Evolutionary conservation across 208 protist genomes (phyloP).

Genomic region (Leishmania amazonensis): DNA sequence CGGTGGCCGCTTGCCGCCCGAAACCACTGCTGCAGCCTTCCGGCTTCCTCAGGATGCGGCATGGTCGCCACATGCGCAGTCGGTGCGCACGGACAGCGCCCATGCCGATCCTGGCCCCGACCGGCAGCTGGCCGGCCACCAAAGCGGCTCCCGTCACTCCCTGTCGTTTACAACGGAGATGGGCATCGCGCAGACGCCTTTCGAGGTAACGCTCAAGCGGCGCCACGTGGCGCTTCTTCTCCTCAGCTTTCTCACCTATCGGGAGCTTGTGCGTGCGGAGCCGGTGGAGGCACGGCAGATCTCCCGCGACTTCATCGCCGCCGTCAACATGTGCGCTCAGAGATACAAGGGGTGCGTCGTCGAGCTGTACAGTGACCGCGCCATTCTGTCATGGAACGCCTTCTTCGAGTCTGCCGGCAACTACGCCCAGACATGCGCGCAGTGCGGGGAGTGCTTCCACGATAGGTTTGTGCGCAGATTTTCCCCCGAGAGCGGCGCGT

Average conservation of each 20-base stretch:
- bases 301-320: constrained; percentile 33
- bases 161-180: background rate
- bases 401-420: constrained; percentile 8
- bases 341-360: constrained; percentile 34
- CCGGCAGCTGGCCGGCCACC: background rate
- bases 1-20: background rate
- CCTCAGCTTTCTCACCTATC: background rate
- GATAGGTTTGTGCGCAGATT: background rate
- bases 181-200: background rate
- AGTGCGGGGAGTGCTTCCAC: constrained; percentile 18
- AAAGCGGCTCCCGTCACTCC: background rate
- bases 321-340: constrained; percentile 31
- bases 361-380: constrained; percentile 37
- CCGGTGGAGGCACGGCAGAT: constrained; percentile 19
- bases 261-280: constrained; percentile 5
- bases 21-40: background rate
- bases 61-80: background rate
- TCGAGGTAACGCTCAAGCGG: constrained; percentile 2
- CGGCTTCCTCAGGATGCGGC: background rate
- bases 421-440: constrained; percentile 16
- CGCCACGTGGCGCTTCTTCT: constrained; percentile 19
- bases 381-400: constrained; percentile 51
- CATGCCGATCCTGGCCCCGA: background rate
- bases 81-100: background rate
- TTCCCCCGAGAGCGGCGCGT: constrained; percentile 13